Evolutionary conservation across 805 yeast genomes (phyloP).

Genomic region (Hanseniaspora hatyaiensis): DNA sequence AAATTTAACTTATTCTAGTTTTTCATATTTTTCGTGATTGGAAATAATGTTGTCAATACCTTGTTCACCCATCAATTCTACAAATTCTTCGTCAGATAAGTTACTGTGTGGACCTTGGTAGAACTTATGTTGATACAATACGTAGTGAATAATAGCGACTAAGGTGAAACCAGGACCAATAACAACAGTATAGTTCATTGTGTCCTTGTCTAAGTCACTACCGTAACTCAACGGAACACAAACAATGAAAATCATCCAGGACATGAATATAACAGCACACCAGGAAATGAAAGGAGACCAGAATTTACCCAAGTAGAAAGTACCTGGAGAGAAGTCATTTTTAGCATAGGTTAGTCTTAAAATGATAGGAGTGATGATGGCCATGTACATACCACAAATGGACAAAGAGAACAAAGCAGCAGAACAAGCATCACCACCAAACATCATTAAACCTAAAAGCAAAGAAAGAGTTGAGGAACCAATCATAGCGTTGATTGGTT

Average conservation of each 20-base stretch:
- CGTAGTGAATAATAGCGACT: slow-evolving; percentile 42
- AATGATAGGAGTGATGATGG: slow-evolving; percentile 32
- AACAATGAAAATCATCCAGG: slow-evolving; percentile 41
- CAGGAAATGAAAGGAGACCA: slow-evolving; percentile 37
- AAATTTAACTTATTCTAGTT: neutral
- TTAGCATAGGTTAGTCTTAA: slow-evolving; percentile 34
- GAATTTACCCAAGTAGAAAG: slow-evolving; percentile 46
- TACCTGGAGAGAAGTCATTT: slow-evolving; percentile 47
- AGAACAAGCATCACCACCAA: slow-evolving; percentile 35
- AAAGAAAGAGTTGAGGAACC: slow-evolving; percentile 30
- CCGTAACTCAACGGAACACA: slow-evolving; percentile 43
- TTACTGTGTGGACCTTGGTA: slow-evolving; percentile 44
- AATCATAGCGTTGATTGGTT: slow-evolving; percentile 53
- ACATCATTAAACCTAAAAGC: slow-evolving; percentile 31
- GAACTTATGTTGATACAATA: slow-evolving; percentile 39
- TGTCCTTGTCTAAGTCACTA: slow-evolving; percentile 24
- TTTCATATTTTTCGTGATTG: slow-evolving; percentile 11
- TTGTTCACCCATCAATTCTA: slow-evolving; percentile 24
- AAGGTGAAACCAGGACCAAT: slow-evolving; percentile 53
- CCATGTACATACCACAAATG: slow-evolving; percentile 33
- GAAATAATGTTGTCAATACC: slow-evolving; percentile 15
- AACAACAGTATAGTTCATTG: slow-evolving; percentile 62
- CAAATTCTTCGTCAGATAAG: slow-evolving; percentile 21
- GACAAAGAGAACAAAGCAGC: slow-evolving; percentile 34
- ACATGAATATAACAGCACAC: slow-evolving; percentile 39